These are phyloP conservation scores for Metschnikowia santaceciliae DNA, from an alignment of 805 yeast species.

Conservation along the genomic window DNA sequence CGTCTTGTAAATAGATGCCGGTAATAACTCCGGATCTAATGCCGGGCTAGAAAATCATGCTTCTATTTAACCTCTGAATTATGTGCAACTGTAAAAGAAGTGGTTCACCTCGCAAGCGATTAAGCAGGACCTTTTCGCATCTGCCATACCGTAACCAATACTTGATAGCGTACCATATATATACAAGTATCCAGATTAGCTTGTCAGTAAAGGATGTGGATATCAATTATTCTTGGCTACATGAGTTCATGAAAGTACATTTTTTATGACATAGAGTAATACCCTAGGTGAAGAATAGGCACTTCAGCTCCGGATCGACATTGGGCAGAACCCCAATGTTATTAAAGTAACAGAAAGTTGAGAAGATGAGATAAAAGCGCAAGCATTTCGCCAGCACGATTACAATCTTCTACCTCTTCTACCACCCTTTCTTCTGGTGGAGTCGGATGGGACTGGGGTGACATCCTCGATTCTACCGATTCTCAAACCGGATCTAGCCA, in stretches of 20 bases:
- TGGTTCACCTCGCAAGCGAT: no score
- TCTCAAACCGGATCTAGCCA: conserved; percentile 99
- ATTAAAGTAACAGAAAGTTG: conserved; percentile 9
- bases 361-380: conserved; percentile 7
- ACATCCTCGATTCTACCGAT: conserved; percentile 99
- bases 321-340: conserved; percentile 3
- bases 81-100: no score
- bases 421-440: conserved; percentile 99
- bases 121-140: no score
- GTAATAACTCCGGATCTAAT: no score
- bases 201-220: no score
- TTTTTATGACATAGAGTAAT: conserved; percentile 12
- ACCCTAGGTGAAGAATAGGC: conserved; percentile 6
- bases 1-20: no score
- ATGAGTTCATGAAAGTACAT: conserved; percentile 11
- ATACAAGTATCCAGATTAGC: no score
- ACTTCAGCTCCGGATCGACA: conserved; percentile 10
- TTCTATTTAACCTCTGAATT: no score
- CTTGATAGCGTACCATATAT: no score
- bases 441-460: conserved; percentile 99
- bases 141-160: no score
- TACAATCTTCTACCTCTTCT: conserved; percentile 99
- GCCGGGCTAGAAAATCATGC: no score
- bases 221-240: background rate
- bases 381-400: conserved; percentile 9